These are phyloP conservation scores for Rhizoctonia solani DNA, from an alignment of 1,284 basidiomycete genomes.

Conservation along the genomic window DNA sequence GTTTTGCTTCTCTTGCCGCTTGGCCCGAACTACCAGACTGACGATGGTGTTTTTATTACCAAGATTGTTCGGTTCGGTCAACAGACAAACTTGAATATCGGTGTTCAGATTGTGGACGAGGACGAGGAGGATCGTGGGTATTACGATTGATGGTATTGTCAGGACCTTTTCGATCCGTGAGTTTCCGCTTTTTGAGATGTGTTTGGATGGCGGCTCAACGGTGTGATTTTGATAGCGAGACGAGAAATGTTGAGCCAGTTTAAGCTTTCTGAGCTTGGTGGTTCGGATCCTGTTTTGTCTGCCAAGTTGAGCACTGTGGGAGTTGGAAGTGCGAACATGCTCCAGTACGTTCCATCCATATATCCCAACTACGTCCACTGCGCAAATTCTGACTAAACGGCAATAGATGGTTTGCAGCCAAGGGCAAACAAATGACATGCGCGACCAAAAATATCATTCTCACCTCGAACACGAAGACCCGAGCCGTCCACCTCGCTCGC, in stretches of 20 bases:
- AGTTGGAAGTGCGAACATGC: conserved; percentile 76
- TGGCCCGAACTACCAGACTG: too few species aligned
- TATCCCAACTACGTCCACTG: neutral
- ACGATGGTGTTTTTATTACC: too few species aligned
- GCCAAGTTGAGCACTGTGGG: conserved; percentile 74
- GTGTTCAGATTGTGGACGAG: conserved; percentile 76
- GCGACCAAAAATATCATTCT: conserved; percentile 83
- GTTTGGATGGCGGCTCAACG: neutral
- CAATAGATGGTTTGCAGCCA: conserved; percentile 82
- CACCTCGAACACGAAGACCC: conserved; percentile 60
- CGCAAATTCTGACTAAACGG: conserved; percentile 7
- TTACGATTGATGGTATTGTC: conserved; percentile 91
- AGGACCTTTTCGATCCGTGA: conserved; percentile 85
- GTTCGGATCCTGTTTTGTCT: conserved; percentile 63
- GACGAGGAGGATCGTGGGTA: conserved; percentile 82
- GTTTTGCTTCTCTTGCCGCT: too few species aligned
- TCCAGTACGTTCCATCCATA: conserved; percentile 58
- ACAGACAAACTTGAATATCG: conserved; percentile 89
- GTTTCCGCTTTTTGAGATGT: conserved; percentile 42
- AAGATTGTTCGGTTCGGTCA: conserved; percentile 90
- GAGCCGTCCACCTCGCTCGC: conserved; percentile 9
- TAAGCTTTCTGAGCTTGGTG: conserved; percentile 80
- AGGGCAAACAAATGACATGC: conserved; percentile 88
- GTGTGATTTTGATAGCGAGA: conserved; percentile 48
- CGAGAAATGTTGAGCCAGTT: conserved; percentile 92